A percentile compares a stretch with the other conserved stretches of the same genome.
phyloP scores from a whole-genome alignment of 768 basidiomycete species.

The Termitomyces sp. region DNA sequence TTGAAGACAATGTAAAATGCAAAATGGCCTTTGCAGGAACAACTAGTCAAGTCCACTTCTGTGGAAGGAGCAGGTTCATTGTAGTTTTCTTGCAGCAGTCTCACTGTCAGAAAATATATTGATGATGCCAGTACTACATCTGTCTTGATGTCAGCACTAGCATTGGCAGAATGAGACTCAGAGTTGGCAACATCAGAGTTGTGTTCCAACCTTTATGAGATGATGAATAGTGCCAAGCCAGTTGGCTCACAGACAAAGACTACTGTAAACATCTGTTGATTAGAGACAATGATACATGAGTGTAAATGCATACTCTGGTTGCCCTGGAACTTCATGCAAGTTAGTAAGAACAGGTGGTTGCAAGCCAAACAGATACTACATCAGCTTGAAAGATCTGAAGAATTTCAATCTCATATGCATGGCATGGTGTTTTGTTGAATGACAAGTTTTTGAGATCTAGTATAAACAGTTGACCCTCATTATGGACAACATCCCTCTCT shows the following conservation, averaged over 20 bases:
- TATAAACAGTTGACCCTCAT: no score
- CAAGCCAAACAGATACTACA: not conserved
- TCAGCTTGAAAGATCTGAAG: not conserved
- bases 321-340: not conserved
- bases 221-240: no score
- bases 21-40: not conserved
- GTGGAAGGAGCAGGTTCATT: not conserved
- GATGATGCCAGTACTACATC: not conserved
- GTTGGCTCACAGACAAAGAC: no score
- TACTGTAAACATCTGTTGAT: no score
- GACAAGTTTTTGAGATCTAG: no score
- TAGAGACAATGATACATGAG: no score
- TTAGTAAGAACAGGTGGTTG: no score
- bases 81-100: not conserved
- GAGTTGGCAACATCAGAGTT: not conserved
- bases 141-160: not conserved
- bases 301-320: not conserved
- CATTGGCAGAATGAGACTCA: not conserved
- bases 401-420: not conserved
- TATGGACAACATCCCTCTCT: not conserved
- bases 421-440: not conserved
- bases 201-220: no score
- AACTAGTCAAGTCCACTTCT: not conserved
- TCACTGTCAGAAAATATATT: not conserved
- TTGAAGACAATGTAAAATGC: no score